phyloP scores from a whole-genome alignment of 371 early-diverging fungal species.

The Syncephalis plumigaleata region DNA sequence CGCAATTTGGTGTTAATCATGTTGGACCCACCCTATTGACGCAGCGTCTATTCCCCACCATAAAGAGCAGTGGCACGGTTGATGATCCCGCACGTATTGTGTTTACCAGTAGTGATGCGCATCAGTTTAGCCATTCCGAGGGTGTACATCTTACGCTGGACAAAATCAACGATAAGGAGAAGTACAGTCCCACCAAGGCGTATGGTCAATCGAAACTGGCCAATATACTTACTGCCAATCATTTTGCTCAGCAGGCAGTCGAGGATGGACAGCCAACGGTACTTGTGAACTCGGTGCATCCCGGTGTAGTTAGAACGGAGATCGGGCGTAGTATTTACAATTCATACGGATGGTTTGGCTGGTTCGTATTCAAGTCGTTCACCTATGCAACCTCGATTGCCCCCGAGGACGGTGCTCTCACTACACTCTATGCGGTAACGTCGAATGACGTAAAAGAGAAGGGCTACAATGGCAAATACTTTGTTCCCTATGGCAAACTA shows the following conservation, averaged over 20 bases:
- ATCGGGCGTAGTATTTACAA: background rate
- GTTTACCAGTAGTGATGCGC: background rate
- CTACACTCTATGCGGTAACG: slow-evolving; percentile 17
- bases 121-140: too few relatives aligned
- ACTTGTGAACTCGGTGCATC: background rate
- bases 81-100: background rate
- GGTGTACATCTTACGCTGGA: too few relatives aligned
- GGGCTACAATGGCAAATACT: slow-evolving; percentile 30
- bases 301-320: background rate
- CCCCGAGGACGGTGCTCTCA: slow-evolving; percentile 14
- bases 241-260: slow-evolving; percentile 19
- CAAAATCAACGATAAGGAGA: too few relatives aligned
- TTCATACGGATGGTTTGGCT: background rate
- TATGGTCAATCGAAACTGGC: slow-evolving; percentile 36
- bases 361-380: background rate
- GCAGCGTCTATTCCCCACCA: background rate
- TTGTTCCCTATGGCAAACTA: slow-evolving; percentile 10
- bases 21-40: background rate
- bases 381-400: slow-evolving; percentile 2
- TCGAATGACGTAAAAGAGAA: slow-evolving; percentile 15
- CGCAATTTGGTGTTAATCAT: background rate
- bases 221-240: slow-evolving; percentile 36
- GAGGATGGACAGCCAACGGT: background rate
- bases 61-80: background rate
- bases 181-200: slow-evolving; percentile 14